Evolutionary conservation across 2,329 filamentous ascomycete species (phyloP).

Genomic region (Colletotrichum karsti): DNA sequence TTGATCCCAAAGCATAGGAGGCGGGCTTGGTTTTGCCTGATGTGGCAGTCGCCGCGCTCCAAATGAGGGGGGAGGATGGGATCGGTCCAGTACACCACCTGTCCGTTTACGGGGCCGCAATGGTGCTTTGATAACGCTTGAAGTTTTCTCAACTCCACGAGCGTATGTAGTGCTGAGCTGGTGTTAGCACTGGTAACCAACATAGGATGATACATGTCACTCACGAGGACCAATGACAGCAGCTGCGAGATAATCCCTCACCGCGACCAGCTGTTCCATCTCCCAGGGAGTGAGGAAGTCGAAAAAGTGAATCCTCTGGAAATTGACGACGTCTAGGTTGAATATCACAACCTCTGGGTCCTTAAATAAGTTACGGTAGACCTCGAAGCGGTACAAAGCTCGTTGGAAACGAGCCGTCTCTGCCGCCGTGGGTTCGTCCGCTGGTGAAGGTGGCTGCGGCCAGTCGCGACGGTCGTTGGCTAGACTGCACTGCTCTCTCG

Average conservation of each 20-base stretch:
- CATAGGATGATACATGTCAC: neutral
- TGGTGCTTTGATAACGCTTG: constrained; percentile 13
- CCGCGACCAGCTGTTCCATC: constrained; percentile 17
- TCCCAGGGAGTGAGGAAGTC: constrained; percentile 22
- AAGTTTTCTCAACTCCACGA: constrained; percentile 17
- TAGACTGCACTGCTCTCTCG: constrained; percentile 11
- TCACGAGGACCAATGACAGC: constrained; percentile 19
- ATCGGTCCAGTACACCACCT: constrained; percentile 19
- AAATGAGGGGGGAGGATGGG: constrained; percentile 11
- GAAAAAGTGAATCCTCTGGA: constrained; percentile 20
- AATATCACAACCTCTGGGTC: constrained; percentile 24
- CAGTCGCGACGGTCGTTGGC: constrained; percentile 16
- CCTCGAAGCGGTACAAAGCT: constrained; percentile 21
- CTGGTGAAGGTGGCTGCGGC: neutral
- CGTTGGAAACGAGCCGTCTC: constrained; percentile 18
- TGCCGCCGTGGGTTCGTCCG: neutral
- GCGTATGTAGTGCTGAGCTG: constrained; percentile 2
- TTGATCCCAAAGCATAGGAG: constrained; percentile 17
- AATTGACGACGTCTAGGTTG: constrained; percentile 22
- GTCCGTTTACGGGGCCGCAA: constrained; percentile 4
- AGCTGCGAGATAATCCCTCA: constrained; percentile 8
- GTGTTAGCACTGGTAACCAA: neutral
- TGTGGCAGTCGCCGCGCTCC: constrained; percentile 18
- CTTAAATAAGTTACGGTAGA: constrained; percentile 22
- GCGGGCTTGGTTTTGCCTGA: constrained; percentile 22